Base-by-base conservation (phyloP, 148 eudicot genomes). In the Vaccinium macrocarpon region DNA sequence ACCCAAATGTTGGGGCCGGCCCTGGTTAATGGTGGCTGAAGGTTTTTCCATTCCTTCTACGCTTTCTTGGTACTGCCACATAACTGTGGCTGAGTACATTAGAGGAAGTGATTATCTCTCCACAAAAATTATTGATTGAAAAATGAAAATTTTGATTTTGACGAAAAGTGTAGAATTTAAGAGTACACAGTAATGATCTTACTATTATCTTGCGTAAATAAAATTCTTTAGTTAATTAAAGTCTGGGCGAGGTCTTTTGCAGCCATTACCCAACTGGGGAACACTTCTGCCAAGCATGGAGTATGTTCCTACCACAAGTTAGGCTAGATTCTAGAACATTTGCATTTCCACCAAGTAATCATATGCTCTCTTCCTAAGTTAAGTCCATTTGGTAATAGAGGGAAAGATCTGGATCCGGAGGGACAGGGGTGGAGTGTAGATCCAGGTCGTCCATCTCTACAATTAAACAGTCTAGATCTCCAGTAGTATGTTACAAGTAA, bases 11-110 rank as follows among this genome's bases (percentile, higher is more conserved):
- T n/a, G n/a, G n/a, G n/a, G n/a, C n/a, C n/a, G n/a, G n/a, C n/a
- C n/a, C n/a, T n/a, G 64, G 57, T 48, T 53, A 18, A 50, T 49
- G 27, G 76, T 76, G 25, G 85, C 23, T 84, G 76, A 62, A 77
- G 64, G 50, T 51, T 61, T 77, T 84, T 77, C 55, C 46, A 27
- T 2, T 76, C 35, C 49, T 48, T 62, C n/a, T 49, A 12, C 55
- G 11, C n/a, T 15, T n/a, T 50, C 25, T 38, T 13, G 4, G 8
- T 29, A 14, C 11, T 35, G 46, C 49, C 12, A 72, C 48, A 19
- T 72, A 35, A 38, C 32, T 35, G 18, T 72, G 49, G 49, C 35
- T 35, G 11, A 8, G 52, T 50, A 50, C 2, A 50, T 50, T 50
- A 50, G 52, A 10, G 52, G 52, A 50, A 50, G 52, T 50, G 52